These are phyloP conservation scores for Dionaea muscipula DNA, from an alignment of 179 eudicot species.

Conservation along the genomic window DNA sequence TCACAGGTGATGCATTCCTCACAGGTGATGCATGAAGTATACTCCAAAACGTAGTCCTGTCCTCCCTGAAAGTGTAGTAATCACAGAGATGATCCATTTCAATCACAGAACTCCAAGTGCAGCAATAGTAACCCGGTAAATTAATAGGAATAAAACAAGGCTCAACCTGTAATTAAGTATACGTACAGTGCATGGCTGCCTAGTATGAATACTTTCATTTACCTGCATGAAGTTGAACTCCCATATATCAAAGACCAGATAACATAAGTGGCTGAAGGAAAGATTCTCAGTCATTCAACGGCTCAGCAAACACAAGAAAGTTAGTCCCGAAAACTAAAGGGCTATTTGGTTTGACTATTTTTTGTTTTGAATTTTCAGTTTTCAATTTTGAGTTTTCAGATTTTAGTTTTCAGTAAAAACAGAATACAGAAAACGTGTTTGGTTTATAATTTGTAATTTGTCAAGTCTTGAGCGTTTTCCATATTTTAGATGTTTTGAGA, in stretches of 20 bases:
- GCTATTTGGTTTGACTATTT: no score
- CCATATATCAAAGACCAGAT: neutral
- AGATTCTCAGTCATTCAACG: neutral
- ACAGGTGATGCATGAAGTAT: constrained; percentile 70
- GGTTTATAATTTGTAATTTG: no score
- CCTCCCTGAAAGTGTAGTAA: constrained; percentile 44
- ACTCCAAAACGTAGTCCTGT: constrained; percentile 63
- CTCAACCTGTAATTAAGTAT: constrained; percentile 68
- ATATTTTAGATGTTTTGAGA: no score
- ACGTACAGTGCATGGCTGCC: constrained; percentile 51
- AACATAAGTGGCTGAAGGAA: neutral
- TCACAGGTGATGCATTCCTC: constrained; percentile 72
- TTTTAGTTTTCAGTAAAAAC: no score
- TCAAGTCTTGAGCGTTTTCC: no score
- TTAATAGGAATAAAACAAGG: neutral
- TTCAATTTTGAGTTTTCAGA: no score
- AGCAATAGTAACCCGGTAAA: neutral
- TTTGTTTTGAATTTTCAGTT: no score
- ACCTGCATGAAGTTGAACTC: constrained; percentile 33
- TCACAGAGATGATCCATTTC: neutral
- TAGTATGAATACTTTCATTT: constrained; percentile 38
- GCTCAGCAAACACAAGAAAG: neutral
- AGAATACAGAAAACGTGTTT: no score
- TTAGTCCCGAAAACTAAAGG: constrained; percentile 1
- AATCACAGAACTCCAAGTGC: neutral